phyloP scores from a whole-genome alignment of 257 asterid genomes.

The Verbena officinalis region DNA sequence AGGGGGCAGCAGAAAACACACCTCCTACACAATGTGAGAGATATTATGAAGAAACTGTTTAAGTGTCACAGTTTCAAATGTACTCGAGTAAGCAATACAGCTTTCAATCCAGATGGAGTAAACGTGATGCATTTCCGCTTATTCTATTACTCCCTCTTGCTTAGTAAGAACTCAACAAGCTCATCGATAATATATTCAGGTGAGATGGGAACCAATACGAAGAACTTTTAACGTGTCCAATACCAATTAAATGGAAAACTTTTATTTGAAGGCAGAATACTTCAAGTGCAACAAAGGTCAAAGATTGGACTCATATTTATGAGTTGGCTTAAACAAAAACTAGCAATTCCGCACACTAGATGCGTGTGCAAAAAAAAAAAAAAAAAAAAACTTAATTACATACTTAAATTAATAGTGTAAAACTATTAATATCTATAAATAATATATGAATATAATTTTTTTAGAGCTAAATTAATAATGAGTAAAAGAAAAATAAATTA shows the following conservation, averaged over 20 bases:
- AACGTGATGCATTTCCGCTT: not conserved
- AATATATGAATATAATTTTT: too few species aligned
- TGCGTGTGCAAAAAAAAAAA: too few species aligned
- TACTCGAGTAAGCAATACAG: constrained; percentile 11
- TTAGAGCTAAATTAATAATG: too few species aligned
- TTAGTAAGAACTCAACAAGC: not conserved
- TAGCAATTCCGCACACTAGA: too few species aligned
- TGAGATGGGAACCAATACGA: not conserved
- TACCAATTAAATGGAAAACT: not conserved
- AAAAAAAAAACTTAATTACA: too few species aligned
- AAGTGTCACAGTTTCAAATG: constrained; percentile 22
- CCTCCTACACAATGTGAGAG: constrained; percentile 61
- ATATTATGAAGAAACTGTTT: constrained; percentile 32
- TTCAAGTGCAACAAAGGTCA: not conserved
- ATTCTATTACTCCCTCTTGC: not conserved
- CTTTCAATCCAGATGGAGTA: constrained; percentile 12
- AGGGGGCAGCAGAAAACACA: constrained; percentile 88
- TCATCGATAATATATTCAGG: not conserved
- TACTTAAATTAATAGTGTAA: too few species aligned
- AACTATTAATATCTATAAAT: too few species aligned
- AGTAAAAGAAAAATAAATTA: too few species aligned
- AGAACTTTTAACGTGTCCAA: not conserved
- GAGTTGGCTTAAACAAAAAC: not conserved
- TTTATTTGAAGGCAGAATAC: constrained; percentile 9
- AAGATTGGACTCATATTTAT: not conserved